Percentiles rank a stretch among this genome's conserved stretches.
Evolutionary conservation across 2,329 filamentous ascomycete species (phyloP).

Genomic region (Cyphellophora attinorum): DNA sequence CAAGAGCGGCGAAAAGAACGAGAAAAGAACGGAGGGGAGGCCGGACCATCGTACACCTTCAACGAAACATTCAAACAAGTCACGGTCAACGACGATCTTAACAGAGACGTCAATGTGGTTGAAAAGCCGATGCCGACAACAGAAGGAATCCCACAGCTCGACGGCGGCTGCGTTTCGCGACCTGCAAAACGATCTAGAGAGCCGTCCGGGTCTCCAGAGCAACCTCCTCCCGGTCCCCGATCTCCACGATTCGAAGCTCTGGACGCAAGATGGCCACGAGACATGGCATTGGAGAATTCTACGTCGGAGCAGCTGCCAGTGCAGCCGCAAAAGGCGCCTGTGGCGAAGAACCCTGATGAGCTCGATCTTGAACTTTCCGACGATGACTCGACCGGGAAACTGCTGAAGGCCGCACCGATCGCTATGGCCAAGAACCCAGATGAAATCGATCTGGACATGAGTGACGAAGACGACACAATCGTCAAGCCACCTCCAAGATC

Average conservation of each 20-base stretch:
- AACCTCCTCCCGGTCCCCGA: neutral
- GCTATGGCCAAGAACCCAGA: slow-evolving; percentile 13
- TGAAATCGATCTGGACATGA: slow-evolving; percentile 44
- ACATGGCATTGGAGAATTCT: neutral
- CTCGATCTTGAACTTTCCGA: neutral
- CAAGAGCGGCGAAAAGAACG: slow-evolving; percentile 8
- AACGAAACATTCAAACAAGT: slow-evolving; percentile 27
- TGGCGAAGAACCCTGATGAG: neutral
- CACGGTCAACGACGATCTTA: slow-evolving; percentile 9
- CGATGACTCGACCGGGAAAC: slow-evolving; percentile 2
- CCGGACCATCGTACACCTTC: neutral
- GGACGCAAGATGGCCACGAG: neutral
- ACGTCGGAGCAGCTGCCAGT: neutral
- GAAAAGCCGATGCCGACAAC: neutral
- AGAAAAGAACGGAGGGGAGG: neutral
- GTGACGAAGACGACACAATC: slow-evolving; percentile 38
- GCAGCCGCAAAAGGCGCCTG: neutral
- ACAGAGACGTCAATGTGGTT: slow-evolving; percentile 6
- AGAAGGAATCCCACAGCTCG: slow-evolving; percentile 9
- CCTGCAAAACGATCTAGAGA: slow-evolving; percentile 8
- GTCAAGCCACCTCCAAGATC: slow-evolving; percentile 1
- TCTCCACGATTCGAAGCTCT: neutral
- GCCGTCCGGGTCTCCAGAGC: neutral
- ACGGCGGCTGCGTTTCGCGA: slow-evolving; percentile 13
- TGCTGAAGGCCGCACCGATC: no score